Evolutionary conservation across 495 filamentous ascomycete genomes (phyloP), one percentile per base, ranked within the genome.

Genomic region (Tetracladium setigerum): DNA sequence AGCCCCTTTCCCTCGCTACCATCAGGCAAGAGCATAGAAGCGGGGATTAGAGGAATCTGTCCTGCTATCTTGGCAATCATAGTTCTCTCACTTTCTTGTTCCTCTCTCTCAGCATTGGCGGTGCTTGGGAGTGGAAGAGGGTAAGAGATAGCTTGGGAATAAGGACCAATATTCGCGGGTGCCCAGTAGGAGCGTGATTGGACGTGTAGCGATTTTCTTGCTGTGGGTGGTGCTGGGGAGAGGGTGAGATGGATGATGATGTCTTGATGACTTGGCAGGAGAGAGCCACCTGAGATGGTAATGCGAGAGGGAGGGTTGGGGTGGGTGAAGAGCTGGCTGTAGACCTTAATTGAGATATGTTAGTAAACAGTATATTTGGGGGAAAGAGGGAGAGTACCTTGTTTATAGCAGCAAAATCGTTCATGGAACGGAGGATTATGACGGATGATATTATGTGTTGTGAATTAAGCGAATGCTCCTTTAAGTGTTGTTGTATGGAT

Each of bases 141-240:
- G 15, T 80, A 62, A 14, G 78, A 70, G 38, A 92, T 80, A 1
- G 92, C 88, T 67, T 99, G 92, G 11, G 88, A 94, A 62, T 99
- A 99, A 0, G 94, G 92, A 0, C 92, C 92, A 44, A 99, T 99
- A 54, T 97, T 97, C 7, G 94, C 90, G 0, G 92, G 92, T 1
- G 92, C 94, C 92, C 92, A 99, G 72, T 97, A 96, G 3, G 86
- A 92, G 19, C 86, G 74, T 13, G 85, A 89, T 60, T 97, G 94
- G 3, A 99, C 89, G 62, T 99, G 92, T 1, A 99, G 73, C 72
- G 71, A 42, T 65, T 67, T 54, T 62, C 64, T 50, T 15, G 36
- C 12, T 2, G 30, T 11, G 4, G 44, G 19, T 31, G 19, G 12
- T 13, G 14, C 2, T 4, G n/a, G 27, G 12, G 15, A 46, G 56